Conservation (phyloP, 345 rosid species). For the Euclidium syriacum region DNA sequence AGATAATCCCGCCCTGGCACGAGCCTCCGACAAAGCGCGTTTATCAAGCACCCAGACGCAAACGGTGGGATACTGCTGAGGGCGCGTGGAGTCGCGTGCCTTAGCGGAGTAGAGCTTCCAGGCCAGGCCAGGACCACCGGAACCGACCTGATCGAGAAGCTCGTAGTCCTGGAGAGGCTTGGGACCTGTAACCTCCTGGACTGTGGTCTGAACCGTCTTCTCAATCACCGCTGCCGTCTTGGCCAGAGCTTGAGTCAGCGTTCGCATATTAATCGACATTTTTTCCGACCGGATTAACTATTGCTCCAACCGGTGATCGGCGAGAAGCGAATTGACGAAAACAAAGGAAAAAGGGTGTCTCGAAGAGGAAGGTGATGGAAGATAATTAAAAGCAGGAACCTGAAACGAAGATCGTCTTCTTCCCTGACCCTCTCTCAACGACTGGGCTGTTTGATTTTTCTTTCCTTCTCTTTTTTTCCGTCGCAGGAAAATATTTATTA, state of each 20-base stretch:
- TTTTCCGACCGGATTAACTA: conserved; percentile 20
- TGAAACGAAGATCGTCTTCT: conserved; percentile 25
- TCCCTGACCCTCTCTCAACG: neutral
- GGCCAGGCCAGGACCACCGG: conserved; percentile 37
- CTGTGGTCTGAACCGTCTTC: conserved; percentile 91
- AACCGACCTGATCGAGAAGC: conserved; percentile 69
- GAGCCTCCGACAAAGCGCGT: conserved; percentile 68
- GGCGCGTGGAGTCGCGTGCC: conserved; percentile 62
- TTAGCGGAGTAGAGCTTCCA: conserved; percentile 83
- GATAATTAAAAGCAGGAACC: neutral
- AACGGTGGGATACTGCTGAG: conserved; percentile 81
- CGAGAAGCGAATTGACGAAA: neutral
- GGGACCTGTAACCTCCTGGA: conserved; percentile 95
- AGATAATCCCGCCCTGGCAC: conserved; percentile 67
- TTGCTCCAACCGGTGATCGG: conserved; percentile 33
- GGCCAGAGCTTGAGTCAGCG: conserved; percentile 86
- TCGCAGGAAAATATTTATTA: neutral
- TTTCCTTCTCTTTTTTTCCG: neutral
- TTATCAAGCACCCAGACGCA: conserved; percentile 96
- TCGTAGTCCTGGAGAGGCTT: conserved; percentile 86
- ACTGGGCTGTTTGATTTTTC: conserved; percentile 11
- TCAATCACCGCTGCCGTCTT: conserved; percentile 93
- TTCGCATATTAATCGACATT: conserved; percentile 91
- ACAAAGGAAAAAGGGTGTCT: neutral
- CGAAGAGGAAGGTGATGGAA: neutral